phyloP scores from a whole-genome alignment of 345 rosid genomes.

The Dipteronia sinensis region DNA sequence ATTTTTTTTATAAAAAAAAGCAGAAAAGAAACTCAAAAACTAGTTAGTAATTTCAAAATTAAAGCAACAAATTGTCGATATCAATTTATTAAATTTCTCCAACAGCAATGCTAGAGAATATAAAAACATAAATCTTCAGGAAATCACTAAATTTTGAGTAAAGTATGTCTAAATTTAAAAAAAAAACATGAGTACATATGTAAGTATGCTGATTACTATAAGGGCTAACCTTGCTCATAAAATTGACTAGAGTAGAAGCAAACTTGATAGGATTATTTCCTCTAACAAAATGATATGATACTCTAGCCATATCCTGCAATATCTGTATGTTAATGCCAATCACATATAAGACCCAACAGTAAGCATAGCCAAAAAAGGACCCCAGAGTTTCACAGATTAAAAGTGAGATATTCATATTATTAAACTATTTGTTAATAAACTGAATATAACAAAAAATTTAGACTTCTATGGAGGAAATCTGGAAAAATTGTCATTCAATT shows the following conservation, averaged over 20 bases:
- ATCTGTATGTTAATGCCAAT: conserved; percentile 8
- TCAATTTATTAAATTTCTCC: conserved; percentile 3
- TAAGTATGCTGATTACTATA: not conserved
- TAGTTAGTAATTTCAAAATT: not conserved
- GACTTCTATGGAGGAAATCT: not conserved
- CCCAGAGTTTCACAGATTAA: not conserved
- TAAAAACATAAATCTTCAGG: not conserved
- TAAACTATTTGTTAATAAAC: not conserved
- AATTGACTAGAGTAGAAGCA: conserved; percentile 71
- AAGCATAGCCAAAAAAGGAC: conserved; percentile 10
- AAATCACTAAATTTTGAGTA: not conserved
- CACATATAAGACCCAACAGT: not conserved
- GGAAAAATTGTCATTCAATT: not conserved
- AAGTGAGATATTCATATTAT: not conserved
- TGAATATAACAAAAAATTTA: not conserved
- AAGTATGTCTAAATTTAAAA: not conserved
- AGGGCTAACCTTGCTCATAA: conserved; percentile 79
- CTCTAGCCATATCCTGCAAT: conserved; percentile 83
- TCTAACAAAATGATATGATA: conserved; percentile 85
- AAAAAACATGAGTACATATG: too few species aligned
- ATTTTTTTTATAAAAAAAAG: not conserved
- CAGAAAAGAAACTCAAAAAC: not conserved
- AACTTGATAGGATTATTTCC: conserved; percentile 72
- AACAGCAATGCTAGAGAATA: not conserved
- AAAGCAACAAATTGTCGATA: not conserved